Evolutionary conservation across 495 filamentous ascomycete genomes (phyloP).

Genomic region (Podospora didyma): DNA sequence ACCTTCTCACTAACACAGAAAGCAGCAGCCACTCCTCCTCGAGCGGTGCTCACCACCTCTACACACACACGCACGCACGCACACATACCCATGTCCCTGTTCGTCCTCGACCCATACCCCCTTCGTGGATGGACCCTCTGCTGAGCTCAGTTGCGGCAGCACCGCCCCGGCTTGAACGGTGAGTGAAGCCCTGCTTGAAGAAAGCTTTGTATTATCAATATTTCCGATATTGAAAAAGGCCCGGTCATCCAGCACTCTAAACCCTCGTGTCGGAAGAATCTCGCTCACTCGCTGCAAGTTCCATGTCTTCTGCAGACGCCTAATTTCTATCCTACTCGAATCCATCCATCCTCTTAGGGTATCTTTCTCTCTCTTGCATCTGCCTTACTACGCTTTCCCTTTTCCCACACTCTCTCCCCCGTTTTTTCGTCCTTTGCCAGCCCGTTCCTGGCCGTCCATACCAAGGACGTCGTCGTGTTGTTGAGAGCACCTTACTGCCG

Average conservation of each 20-base stretch:
- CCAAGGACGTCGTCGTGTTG: neutral
- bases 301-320: slow-evolving; percentile 18
- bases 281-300: slow-evolving; percentile 10
- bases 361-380: slow-evolving; percentile 10
- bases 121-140: slow-evolving; percentile 14
- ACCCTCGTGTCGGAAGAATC: slow-evolving; percentile 18
- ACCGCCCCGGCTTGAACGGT: slow-evolving; percentile 16
- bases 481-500: neutral
- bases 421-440: neutral
- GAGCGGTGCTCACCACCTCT: slow-evolving; percentile 9
- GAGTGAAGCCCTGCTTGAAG: neutral
- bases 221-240: slow-evolving; percentile 27
- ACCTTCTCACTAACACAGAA: slow-evolving; percentile 6
- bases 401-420: slow-evolving; percentile 10
- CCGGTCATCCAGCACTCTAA: slow-evolving; percentile 15
- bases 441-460: slow-evolving; percentile 4
- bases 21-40: slow-evolving; percentile 3
- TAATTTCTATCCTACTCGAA: slow-evolving; percentile 18
- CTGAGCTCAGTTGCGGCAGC: slow-evolving; percentile 21
- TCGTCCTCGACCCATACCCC: slow-evolving; percentile 4
- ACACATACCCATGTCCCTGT: slow-evolving; percentile 18
- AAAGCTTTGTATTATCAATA: slow-evolving; percentile 18
- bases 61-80: slow-evolving; percentile 2
- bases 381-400: slow-evolving; percentile 8
- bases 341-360: slow-evolving; percentile 14